Conservation (phyloP, 805 yeast genomes). For the Candida pseudofarinosa region DNA sequence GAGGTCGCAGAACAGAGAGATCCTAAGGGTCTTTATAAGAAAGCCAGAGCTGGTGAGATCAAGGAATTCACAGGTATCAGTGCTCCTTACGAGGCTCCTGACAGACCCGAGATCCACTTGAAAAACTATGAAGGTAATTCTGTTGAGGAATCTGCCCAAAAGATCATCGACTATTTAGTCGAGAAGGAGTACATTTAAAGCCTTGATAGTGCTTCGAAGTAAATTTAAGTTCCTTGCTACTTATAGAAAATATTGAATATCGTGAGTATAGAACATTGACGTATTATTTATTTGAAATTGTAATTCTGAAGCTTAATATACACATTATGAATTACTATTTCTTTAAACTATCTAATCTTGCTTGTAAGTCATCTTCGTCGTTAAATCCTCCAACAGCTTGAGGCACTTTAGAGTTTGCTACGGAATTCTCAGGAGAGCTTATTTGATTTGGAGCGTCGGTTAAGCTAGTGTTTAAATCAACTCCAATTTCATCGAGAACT, state of each 20-base stretch:
- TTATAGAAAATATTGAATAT: not conserved
- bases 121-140: constrained; percentile 60
- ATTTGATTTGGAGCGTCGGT: constrained; percentile 43
- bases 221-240: too few relatives aligned
- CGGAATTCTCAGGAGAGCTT: constrained; percentile 34
- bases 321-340: constrained; percentile 25
- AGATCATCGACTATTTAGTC: constrained; percentile 64
- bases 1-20: constrained; percentile 95
- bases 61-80: constrained; percentile 93
- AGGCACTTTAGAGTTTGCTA: constrained; percentile 41
- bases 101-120: constrained; percentile 75
- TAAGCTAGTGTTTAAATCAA: constrained; percentile 59
- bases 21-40: constrained; percentile 94
- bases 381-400: constrained; percentile 47
- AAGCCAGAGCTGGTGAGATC: constrained; percentile 92
- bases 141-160: constrained; percentile 77
- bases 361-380: constrained; percentile 84
- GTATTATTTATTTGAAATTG: not conserved
- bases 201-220: too few relatives aligned
- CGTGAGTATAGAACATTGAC: not conserved
- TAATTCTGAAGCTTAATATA: not conserved
- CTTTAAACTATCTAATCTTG: constrained; percentile 78
- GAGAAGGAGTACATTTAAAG: constrained; percentile 40
- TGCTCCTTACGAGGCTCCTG: constrained; percentile 95
- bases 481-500: constrained; percentile 94